Base-by-base conservation (phyloP, 768 basidiomycete genomes). In the Russula sp. region DNA sequence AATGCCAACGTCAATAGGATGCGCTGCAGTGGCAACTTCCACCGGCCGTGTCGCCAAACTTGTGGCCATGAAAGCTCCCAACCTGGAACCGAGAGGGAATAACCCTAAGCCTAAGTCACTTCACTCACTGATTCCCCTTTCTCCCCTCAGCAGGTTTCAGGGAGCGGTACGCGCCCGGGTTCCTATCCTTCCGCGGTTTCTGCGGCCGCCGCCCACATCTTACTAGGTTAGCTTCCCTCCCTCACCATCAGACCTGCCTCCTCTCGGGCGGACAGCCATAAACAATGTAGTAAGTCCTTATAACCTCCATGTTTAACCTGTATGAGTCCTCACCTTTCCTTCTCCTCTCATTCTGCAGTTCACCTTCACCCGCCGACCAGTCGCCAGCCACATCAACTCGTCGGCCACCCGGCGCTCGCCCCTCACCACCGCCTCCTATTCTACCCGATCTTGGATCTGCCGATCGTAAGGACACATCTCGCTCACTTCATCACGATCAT, bases 271-370 rank as follows among this genome's bases (percentile, higher is more conserved):
- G 58, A 67, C 62, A 64, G 62, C 59, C 58, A 53, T 56, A 63
- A 59, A 55, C 58, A 53, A 68, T 68, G 67, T 54, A 59, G 67
- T 66, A 63, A 51, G 67, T 63, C 67, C 60, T 68, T 68, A 68
- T 62, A 66, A 59, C 61, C 60, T 55, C 65, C 46, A 55, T 13
- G 48, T 50, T 57, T 60, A 42, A 55, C 46, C 52, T 56, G 58
- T 46, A 58, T 53, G 38, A 49, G 52, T 52, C 58, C 63, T 59
- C 58, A 65, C 18, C 53, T 59, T 48, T 34, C 48, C 34, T 59
- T 55, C 57, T 59, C 42, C 57, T 55, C 59, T 56, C 63, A 40
- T 65, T 59, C 60, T 55, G 32, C 54, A 59, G 63, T 52, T 56
- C 61, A 49, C 66, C 34, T 65, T 59, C 63, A 55, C 54, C 59